Base-by-base conservation (phyloP, 2,329 filamentous ascomycete species). In the Periconia sp. region DNA sequence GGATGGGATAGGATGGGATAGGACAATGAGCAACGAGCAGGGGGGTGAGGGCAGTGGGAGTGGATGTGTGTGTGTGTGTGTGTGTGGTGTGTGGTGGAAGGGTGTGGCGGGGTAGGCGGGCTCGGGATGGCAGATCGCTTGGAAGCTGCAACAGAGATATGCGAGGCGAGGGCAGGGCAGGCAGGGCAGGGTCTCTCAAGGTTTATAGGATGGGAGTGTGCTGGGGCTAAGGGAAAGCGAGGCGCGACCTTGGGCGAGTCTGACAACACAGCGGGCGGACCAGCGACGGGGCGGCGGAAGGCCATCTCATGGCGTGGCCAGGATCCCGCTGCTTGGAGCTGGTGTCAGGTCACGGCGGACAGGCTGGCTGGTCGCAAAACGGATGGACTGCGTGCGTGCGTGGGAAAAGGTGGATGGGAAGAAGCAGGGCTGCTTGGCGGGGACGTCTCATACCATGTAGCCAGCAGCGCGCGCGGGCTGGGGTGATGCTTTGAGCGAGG, bases 361-460 rank as follows among this genome's bases (percentile, higher is more conserved):
- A 37, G 42, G 49, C 62, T 61, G 55, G 65, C 59, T 57, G 61
- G 37, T 40, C 43, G 43, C 43, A 23, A 45, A 11, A 14, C 13
- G 23, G 23, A 27, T 27, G 23, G 23, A 27, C 23, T 27, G 23
- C 8, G 23, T 27, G 23, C 8, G 23, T 27, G 23, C 23, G 23
- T 27, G 23, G 3, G 23, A 35, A 37, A 42, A 58, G 58, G 54
- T 57, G 57, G 59, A n/a, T n/a, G n/a, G 61, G 61, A 33, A 14
- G 8, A 59, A 63, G 65, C 62, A 68, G 66, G 66, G 67, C 67
- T 58, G 65, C 67, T 72, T 72, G 71, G 69, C 67, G 60, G 55
- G 66, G 63, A 66, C 70, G 70, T 37, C 11, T n/a, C 73, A 71
- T 75, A 76, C 73, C 73, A 76, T 76, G 73, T 75, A 70, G 70